phyloP scores from a whole-genome alignment of 2,329 filamentous ascomycete genomes.

The Fusarium denticulatum region DNA sequence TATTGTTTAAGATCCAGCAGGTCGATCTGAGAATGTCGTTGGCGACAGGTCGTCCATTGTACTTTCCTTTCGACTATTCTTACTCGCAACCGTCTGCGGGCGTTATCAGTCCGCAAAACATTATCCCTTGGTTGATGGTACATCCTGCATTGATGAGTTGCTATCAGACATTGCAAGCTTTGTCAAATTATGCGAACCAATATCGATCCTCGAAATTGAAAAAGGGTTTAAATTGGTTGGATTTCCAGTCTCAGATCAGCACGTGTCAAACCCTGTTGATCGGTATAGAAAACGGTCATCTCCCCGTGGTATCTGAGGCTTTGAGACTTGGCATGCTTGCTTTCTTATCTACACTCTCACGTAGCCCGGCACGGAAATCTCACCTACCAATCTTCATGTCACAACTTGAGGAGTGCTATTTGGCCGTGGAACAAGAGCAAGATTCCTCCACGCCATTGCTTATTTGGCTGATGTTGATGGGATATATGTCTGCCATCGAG shows the following conservation, averaged over 20 bases:
- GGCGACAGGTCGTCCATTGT: background rate
- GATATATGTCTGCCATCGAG: background rate
- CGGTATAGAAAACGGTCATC: accelerated
- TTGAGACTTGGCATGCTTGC: conserved; percentile 5
- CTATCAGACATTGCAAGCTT: background rate
- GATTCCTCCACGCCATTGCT: accelerated
- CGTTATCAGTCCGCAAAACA: accelerated
- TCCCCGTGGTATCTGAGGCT: background rate
- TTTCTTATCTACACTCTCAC: background rate
- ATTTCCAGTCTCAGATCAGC: background rate
- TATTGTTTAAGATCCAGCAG: conserved; percentile 8
- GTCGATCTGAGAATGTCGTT: background rate
- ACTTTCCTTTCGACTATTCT: background rate
- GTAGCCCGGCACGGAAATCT: background rate
- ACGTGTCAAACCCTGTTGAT: background rate
- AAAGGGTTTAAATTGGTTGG: no score
- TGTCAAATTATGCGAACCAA: background rate
- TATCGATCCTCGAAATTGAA: accelerated
- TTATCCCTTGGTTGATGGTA: accelerated
- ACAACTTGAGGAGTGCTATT: background rate
- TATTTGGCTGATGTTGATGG: conserved; percentile 1
- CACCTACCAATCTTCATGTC: background rate
- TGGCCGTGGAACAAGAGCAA: accelerated
- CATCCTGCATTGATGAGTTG: background rate
- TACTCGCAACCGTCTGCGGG: accelerated